A percentile compares a stretch with the other conserved stretches of the same genome.
phyloP scores from a whole-genome alignment of 1,139 yeast genomes.

The Yamadazyma mexicana region DNA sequence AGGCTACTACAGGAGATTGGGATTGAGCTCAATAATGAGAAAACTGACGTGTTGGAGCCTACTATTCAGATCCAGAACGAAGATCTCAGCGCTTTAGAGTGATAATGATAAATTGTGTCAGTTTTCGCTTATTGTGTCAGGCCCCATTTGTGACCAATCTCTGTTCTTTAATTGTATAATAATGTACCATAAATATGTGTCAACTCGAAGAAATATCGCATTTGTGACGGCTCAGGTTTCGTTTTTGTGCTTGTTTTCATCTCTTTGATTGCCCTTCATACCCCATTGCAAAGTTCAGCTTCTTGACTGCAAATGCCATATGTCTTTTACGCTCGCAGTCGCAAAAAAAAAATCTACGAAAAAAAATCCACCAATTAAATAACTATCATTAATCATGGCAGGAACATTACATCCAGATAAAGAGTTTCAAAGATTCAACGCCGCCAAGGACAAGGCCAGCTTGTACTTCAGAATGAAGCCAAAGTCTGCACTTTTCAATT shows the following conservation, averaged over 20 bases:
- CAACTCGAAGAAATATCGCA: too few species aligned
- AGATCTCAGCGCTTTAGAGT: neutral
- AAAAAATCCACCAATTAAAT: constrained; percentile 11
- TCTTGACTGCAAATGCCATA: too few species aligned
- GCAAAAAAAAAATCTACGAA: neutral
- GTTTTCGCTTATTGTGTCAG: too few species aligned
- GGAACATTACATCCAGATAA: constrained; percentile 48
- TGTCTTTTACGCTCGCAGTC: too few species aligned
- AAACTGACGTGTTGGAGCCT: constrained; percentile 7
- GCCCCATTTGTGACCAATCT: too few species aligned
- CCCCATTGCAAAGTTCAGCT: too few species aligned
- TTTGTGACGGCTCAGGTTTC: too few species aligned
- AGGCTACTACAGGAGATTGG: constrained; percentile 26
- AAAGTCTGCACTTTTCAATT: constrained; percentile 36
- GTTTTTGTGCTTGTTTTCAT: too few species aligned
- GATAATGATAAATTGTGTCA: neutral
- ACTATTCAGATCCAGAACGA: constrained; percentile 1
- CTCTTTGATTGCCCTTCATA: too few species aligned
- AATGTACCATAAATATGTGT: too few species aligned
- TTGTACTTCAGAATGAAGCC: constrained; percentile 48
- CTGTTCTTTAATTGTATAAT: neutral
- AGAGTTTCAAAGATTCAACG: constrained; percentile 43
- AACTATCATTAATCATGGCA: constrained; percentile 31
- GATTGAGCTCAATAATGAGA: constrained; percentile 14
- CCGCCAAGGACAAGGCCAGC: constrained; percentile 44